Evolutionary conservation across 208 protist genomes (phyloP), one percentile per base, ranked within the genome.

Genomic region (Sergeia podlipaevii): DNA sequence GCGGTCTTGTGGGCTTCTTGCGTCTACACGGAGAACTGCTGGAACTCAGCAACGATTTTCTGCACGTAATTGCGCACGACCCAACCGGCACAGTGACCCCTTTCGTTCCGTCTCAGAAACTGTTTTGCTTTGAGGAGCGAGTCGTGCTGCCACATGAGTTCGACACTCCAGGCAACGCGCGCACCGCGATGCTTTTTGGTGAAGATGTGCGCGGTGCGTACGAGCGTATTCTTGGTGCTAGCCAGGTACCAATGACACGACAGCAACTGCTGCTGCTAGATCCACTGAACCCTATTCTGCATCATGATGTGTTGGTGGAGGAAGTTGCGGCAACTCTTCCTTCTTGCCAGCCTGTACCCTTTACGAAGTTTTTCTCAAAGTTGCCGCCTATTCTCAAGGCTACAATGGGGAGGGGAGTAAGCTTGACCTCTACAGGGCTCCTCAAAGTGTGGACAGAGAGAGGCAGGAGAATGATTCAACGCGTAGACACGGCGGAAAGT

Each of bases 11-110:
- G 1, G 77, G 81, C 33, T 95, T 91, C 65, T 65, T 95, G 24
- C 80, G 88, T 15, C 74, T 92, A 23, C 88, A 95, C 59, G 88
- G 88, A 3, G 74, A 85, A 52, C 23, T 91, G 8, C 92, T 95
- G 53, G 76, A 90, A 58, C 34, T 95, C 4, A 89, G 81, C 51
- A 51, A 26, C 18, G 84, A 95, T 46, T 65, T 88, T 37, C 32
- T 62, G 24, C 66, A 89, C 54, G 77, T 95, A 56, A 91, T 95
- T 38, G 79, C 82, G 3, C 84, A 95, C 55, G 81, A 90, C 62
- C 68, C 76, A 1, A 18, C 58, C n/a, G 84, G 84, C 39, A 50
- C 70, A 2, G 37, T 89, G 29, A 57, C 88, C 2, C 88, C 88
- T 0, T 70, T 91, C 34, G 65, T 85, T 2, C 76, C 80, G 20